Base-by-base conservation (phyloP, 176 grass and related monocot species). In the Cenchrus purpureus region DNA sequence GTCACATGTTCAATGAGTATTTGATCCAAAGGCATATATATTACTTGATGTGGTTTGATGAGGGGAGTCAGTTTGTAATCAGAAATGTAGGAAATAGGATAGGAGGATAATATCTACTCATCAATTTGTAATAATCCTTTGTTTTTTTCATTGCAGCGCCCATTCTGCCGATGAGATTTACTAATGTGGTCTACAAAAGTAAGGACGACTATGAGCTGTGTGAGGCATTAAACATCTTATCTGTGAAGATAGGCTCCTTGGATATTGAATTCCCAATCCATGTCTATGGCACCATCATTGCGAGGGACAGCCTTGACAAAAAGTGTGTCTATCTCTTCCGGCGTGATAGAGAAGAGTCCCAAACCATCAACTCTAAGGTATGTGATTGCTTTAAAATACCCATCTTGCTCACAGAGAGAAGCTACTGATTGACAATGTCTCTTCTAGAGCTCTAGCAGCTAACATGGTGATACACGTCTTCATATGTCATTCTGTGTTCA, bases 161-260 rank as follows among this genome's bases (percentile, higher is more conserved):
- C 40, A 10, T 70, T 70, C 42, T 4, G 0, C 67, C 42, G 1
- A 70, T 70, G 67, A 70, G 67, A 12, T 70, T 46, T 70, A 70
- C 67, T 46, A 6, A 69, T 6, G 67, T 0, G 4, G 67, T 70
- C 67, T 70, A 70, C 40, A 70, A 70, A 46, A 70, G 0, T 44
- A n/a, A 5, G 40, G 0, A 8, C 1, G 42, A 70, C 42, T 70
- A 5, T 70, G 67, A 70, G 40, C 19, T 70, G 40, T 70, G 67
- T n/a, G 40, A 70, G 42, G 67, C 40, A n/a, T 16, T 70, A 70
- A 70, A 70, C 19, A n/a, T 46, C 19, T n/a, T 70, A 0, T 46
- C 40, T 70, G 67, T 70, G 42, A 70, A 70, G 67, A 70, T 70
- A 44, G 67, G 17, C 67, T 70, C 67, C 1, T 22, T 70, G 67